Percentiles rank a stretch among this genome's conserved stretches.
Conservation (phyloP, 2,329 filamentous ascomycete species). For the Plectosphaerella cucumerina region DNA sequence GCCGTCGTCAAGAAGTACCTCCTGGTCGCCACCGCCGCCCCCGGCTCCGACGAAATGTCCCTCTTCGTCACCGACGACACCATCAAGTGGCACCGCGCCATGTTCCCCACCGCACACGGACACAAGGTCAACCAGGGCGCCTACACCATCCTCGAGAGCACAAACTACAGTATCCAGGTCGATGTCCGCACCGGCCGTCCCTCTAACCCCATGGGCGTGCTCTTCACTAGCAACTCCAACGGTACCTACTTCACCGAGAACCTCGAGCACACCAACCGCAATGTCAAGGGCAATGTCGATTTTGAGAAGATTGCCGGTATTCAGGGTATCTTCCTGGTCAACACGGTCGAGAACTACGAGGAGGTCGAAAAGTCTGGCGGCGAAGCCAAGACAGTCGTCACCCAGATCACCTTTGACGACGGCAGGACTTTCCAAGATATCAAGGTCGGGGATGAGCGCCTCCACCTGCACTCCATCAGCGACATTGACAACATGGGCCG, state of each 20-base stretch:
- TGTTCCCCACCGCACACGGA: conserved; percentile 79
- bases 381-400: conserved; percentile 64
- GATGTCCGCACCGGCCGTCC: conserved; percentile 74
- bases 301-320: conserved; percentile 93
- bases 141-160: conserved; percentile 93
- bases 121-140: conserved; percentile 68
- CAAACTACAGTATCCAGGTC: conserved; percentile 95
- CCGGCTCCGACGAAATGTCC: conserved; percentile 82
- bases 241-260: conserved; percentile 95
- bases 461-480: conserved; percentile 93
- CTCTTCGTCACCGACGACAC: conserved; percentile 86
- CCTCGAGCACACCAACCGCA: conserved; percentile 87
- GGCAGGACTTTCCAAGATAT: conserved; percentile 78
- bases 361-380: conserved; percentile 56
- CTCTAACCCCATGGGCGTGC: conserved; percentile 71
- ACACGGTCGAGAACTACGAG: conserved; percentile 81
- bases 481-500: conserved; percentile 76
- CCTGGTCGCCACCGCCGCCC: conserved; percentile 75
- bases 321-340: conserved; percentile 88
- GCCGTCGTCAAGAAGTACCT: conserved; percentile 83
- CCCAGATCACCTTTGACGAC: conserved; percentile 91
- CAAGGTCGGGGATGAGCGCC: conserved; percentile 59
- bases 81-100: conserved; percentile 81
- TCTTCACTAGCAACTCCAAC: conserved; percentile 96
- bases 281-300: conserved; percentile 72